Evolutionary conservation across 2,329 filamentous ascomycete species (phyloP), one percentile per base, ranked within the genome.

Genomic region (Cladosporium sp.): DNA sequence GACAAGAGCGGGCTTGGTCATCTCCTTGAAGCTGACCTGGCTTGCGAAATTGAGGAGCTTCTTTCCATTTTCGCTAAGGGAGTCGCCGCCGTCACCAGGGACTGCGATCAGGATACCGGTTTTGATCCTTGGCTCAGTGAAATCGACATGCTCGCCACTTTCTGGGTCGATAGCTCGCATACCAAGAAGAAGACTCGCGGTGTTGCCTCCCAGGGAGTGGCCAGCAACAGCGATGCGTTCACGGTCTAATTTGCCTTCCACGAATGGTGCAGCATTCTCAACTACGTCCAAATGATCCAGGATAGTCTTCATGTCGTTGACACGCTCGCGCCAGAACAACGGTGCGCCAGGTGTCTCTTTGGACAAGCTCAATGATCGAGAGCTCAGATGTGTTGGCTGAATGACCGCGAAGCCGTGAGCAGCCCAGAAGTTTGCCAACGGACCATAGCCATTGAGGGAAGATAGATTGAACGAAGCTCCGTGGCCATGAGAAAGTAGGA

Each of bases 371-470:
- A 63, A 21, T 1, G 49, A 41, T 1, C 24, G 26, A 34, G 60
- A 63, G 49, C 60, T 63, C 3, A 63, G 49, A 26, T 63, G 60
- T 18, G 60, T 63, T 4, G 60, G 60, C n/a, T 63, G 60, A 18
- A 63, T 55, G 1, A 63, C 49, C 6, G 60, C 49, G 24, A 63
- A 63, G 24, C 60, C 60, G 30, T 63, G 60, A 28, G 47, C 47
- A 11, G 60, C 60, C 60, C 60, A 63, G 49, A 38, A 38, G 24
- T 54, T 24, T 18, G 49, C 60, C 1, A 63, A 34, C 3, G 60
- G 60, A 2, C 47, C 60, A n/a, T 63, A 63, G 18, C 60, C 60
- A 32, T 63, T 28, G 0, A 55, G 32, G 21, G 60, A 63, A 2
- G 60, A 63, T 1, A 63, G 49, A 18, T 63, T 54, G 49, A 41